Conservation (phyloP, 345 rosid species). For the Salix viminalis region DNA sequence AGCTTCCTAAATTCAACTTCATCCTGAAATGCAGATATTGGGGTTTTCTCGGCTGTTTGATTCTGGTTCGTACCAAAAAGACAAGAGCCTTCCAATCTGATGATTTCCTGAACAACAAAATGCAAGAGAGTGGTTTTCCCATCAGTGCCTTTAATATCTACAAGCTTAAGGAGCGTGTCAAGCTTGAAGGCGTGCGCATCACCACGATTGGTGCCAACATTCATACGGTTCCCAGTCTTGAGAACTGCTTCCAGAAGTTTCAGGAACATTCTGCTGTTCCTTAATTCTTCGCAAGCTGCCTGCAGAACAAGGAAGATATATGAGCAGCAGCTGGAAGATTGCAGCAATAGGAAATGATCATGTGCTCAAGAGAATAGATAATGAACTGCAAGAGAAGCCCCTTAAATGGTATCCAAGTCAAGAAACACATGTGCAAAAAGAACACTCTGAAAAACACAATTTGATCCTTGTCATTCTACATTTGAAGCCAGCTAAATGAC, state of each 20-base stretch:
- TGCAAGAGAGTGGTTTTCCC: constrained; percentile 89
- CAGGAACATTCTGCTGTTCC: constrained; percentile 72
- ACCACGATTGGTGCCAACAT: constrained; percentile 86
- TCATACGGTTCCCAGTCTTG: constrained; percentile 91
- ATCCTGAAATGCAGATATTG: constrained; percentile 44
- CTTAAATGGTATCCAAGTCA: background rate
- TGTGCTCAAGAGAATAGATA: background rate
- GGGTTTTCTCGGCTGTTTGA: constrained; percentile 28
- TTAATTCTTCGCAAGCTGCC: constrained; percentile 78
- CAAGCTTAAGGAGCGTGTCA: constrained; percentile 80
- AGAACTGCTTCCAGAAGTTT: constrained; percentile 94
- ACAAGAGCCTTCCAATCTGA: constrained; percentile 68
- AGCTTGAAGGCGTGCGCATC: constrained; percentile 97
- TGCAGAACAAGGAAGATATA: constrained; percentile 20
- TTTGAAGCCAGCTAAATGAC: background rate
- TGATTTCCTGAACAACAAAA: constrained; percentile 90
- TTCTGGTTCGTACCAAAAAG: constrained; percentile 37
- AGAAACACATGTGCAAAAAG: background rate
- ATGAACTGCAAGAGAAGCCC: background rate
- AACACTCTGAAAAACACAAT: background rate
- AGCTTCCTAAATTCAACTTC: constrained; percentile 69
- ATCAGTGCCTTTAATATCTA: constrained; percentile 79
- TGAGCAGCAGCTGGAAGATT: constrained; percentile 17
- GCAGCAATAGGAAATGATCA: background rate
- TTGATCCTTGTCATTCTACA: background rate